phyloP scores from a whole-genome alignment of 2,329 filamentous ascomycete genomes.

The Pseudodiploospora longispora region DNA sequence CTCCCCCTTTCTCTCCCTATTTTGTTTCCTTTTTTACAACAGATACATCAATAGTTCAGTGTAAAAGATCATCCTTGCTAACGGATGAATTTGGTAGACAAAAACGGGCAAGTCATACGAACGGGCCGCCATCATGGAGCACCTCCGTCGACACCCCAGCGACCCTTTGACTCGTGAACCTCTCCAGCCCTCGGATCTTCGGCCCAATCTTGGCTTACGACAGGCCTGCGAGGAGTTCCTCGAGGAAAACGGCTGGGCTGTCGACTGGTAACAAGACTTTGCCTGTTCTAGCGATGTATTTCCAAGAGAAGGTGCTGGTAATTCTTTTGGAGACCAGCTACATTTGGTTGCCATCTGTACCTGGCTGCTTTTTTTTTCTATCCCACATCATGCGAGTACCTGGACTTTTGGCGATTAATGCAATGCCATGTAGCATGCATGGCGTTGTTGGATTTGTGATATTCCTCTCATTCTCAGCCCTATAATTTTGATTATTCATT shows the following conservation, averaged over 20 bases:
- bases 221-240: conserved; percentile 81
- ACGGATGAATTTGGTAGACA: conserved; percentile 37
- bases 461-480: no score
- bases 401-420: no score
- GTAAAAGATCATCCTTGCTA: conserved; percentile 12
- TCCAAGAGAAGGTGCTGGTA: neutral
- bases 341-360: no score
- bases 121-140: conserved; percentile 74
- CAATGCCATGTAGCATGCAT: no score
- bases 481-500: no score
- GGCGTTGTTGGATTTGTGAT: no score
- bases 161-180: conserved; percentile 82
- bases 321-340: neutral
- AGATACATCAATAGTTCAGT: neutral
- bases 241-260: conserved; percentile 82
- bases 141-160: conserved; percentile 63
- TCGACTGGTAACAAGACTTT: conserved; percentile 60
- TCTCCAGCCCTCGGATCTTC: conserved; percentile 58
- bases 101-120: conserved; percentile 90
- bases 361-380: no score
- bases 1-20: neutral
- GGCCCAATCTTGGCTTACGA: conserved; percentile 74
- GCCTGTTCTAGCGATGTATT: neutral
- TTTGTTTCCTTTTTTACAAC: neutral
- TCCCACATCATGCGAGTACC: no score